Evolutionary conservation across 2,329 filamentous ascomycete genomes (phyloP).

Genomic region (Helminthosporium solani): DNA sequence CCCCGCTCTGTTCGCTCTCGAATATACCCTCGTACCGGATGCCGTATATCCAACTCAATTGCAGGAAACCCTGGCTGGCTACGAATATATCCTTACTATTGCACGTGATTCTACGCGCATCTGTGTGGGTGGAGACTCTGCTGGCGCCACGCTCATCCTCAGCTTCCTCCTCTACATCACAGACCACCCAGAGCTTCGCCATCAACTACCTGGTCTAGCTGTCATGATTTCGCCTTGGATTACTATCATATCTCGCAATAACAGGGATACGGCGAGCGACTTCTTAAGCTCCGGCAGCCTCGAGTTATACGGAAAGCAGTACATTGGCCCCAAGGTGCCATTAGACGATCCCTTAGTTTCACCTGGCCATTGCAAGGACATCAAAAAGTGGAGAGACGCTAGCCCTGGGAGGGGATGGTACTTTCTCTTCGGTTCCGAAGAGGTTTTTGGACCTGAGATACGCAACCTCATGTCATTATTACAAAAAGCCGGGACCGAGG

Average conservation of each 20-base stretch:
- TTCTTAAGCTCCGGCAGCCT: slow-evolving; percentile 69
- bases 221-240: slow-evolving; percentile 80
- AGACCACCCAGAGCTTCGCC: slow-evolving; percentile 45
- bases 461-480: slow-evolving; percentile 59
- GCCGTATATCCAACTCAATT: slow-evolving; percentile 71
- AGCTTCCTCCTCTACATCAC: slow-evolving; percentile 70
- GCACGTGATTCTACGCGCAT: slow-evolving; percentile 61
- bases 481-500: slow-evolving; percentile 53
- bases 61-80: slow-evolving; percentile 67
- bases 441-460: slow-evolving; percentile 74
- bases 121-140: slow-evolving; percentile 76
- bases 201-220: slow-evolving; percentile 60
- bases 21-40: slow-evolving; percentile 79
- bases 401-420: slow-evolving; percentile 67
- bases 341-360: slow-evolving; percentile 62
- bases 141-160: slow-evolving; percentile 72
- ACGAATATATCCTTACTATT: slow-evolving; percentile 66
- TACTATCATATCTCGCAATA: slow-evolving; percentile 66
- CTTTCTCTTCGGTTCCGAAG: slow-evolving; percentile 72
- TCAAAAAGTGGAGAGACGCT: slow-evolving; percentile 65
- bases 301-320: slow-evolving; percentile 69
- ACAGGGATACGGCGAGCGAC: slow-evolving; percentile 70
- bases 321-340: slow-evolving; percentile 57
- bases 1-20: slow-evolving; percentile 75
- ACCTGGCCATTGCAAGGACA: slow-evolving; percentile 68